These are phyloP conservation scores for Pestalotiopsis sp. DNA, from an alignment of 2,329 filamentous ascomycete genomes.

Conservation along the genomic window DNA sequence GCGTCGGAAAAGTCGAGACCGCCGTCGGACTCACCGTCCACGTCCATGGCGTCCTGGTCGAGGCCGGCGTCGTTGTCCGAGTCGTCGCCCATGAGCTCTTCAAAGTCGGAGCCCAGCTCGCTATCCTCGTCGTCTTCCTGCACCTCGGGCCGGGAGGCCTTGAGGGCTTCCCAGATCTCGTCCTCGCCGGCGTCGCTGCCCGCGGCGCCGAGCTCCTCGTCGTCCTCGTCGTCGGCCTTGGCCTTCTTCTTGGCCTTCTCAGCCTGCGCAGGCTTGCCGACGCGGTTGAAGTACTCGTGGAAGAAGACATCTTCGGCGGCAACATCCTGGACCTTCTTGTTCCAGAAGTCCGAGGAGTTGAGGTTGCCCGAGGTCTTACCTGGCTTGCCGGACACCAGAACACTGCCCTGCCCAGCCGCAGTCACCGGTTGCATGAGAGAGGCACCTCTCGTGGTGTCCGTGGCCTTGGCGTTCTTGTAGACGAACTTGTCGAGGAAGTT, in stretches of 20 bases:
- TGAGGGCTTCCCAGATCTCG: conserved; percentile 90
- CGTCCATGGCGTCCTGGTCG: conserved; percentile 42
- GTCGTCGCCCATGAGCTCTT: conserved; percentile 39
- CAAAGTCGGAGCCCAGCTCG: conserved; percentile 46
- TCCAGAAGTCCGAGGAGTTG: conserved; percentile 91
- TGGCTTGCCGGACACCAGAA: conserved; percentile 56
- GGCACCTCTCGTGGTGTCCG: conserved; percentile 68
- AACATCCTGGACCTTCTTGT: conserved; percentile 84
- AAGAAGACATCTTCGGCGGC: conserved; percentile 96
- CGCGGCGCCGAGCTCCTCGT: conserved; percentile 35
- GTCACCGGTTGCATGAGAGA: conserved; percentile 96
- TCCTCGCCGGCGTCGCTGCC: conserved; percentile 68
- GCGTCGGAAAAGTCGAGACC: conserved; percentile 36
- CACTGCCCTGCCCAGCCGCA: conserved; percentile 55
- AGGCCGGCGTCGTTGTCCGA: conserved; percentile 55
- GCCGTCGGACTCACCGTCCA: conserved; percentile 46
- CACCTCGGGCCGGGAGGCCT: conserved; percentile 77
- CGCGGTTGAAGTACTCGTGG: conserved; percentile 89
- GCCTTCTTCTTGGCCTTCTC: conserved; percentile 56
- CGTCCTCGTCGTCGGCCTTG: conserved; percentile 51
- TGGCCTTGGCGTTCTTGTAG: conserved; percentile 89
- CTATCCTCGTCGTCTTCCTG: conserved; percentile 62
- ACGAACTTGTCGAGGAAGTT: conserved; percentile 98
- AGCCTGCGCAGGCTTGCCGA: conserved; percentile 64
- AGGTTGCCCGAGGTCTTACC: conserved; percentile 48